Evolutionary conservation across 108 stramenopile genomes (phyloP).

Genomic region (Cylindrotheca fusiformis): DNA sequence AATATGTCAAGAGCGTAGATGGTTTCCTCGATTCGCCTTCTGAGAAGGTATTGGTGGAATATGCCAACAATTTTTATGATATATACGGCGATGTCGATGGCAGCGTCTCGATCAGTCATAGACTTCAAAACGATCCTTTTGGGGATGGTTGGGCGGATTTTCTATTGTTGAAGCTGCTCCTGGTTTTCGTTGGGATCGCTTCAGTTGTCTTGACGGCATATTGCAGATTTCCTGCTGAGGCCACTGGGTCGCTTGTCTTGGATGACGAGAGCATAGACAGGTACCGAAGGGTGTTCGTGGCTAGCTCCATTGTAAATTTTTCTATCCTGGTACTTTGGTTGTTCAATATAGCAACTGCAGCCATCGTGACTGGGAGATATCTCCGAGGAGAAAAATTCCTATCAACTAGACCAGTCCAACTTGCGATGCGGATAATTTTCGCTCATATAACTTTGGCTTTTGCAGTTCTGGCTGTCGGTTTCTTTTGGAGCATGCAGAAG

Average conservation of each 20-base stretch:
- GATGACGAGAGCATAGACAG: slow-evolving; percentile 37
- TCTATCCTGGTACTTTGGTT: slow-evolving; percentile 53
- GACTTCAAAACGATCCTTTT: slow-evolving; percentile 63
- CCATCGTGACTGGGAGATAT: slow-evolving; percentile 50
- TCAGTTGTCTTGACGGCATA: slow-evolving; percentile 46
- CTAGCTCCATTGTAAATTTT: slow-evolving; percentile 52
- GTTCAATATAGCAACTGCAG: slow-evolving; percentile 42
- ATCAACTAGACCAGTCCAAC: slow-evolving; percentile 79
- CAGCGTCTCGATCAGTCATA: slow-evolving; percentile 36
- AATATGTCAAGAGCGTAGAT: slow-evolving; percentile 42
- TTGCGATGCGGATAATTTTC: slow-evolving; percentile 59
- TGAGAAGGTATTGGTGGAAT: slow-evolving; percentile 3
- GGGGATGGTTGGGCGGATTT: slow-evolving; percentile 71
- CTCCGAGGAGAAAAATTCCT: slow-evolving; percentile 71
- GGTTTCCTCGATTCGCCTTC: slow-evolving; percentile 3
- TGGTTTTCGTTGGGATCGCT: slow-evolving; percentile 45
- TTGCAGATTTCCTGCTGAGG: slow-evolving; percentile 41
- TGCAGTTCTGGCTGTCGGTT: slow-evolving; percentile 23
- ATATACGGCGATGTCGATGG: slow-evolving; percentile 75
- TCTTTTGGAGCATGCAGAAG: slow-evolving; percentile 17
- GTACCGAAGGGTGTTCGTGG: slow-evolving; percentile 47
- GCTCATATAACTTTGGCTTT: slow-evolving; percentile 38
- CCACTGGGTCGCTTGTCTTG: slow-evolving; percentile 18
- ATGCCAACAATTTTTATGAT: slow-evolving; percentile 53
- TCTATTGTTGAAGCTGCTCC: slow-evolving; percentile 56